A percentile compares a stretch with the other conserved stretches of the same genome.
Conservation (phyloP, 768 basidiomycete species). For the Chalciporus pseudorubinellus region DNA sequence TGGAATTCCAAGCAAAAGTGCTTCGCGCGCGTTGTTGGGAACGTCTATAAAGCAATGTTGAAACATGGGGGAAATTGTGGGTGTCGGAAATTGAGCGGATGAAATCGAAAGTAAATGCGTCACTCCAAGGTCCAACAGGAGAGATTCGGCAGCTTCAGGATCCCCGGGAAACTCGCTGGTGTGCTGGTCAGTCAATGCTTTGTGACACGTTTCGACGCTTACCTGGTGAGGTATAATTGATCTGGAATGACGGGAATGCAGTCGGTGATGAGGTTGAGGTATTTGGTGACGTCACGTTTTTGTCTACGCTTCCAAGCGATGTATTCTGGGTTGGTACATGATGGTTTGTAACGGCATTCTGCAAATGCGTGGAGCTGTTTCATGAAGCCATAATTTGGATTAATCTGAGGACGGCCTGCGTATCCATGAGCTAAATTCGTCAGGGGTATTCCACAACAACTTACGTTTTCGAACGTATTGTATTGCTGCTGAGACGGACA, state of each 20-base stretch:
- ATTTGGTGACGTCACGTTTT: conserved; percentile 50
- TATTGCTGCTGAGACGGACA: conserved; percentile 45
- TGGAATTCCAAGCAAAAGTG: conserved; percentile 45
- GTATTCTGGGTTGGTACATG: conserved; percentile 43
- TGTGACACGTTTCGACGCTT: background rate
- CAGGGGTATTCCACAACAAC: conserved; percentile 9
- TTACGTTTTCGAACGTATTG: conserved; percentile 49
- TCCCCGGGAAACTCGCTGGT: conserved; percentile 58
- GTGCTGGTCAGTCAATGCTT: background rate
- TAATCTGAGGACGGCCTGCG: conserved; percentile 38
- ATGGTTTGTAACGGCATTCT: conserved; percentile 48
- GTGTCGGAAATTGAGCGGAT: conserved; percentile 44
- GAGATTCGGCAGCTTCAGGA: conserved; percentile 44
- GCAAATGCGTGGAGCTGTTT: conserved; percentile 57
- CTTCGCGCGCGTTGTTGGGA: conserved; percentile 36
- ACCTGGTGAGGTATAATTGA: conserved; percentile 53
- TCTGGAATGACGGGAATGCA: conserved; percentile 51
- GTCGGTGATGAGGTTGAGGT: conserved; percentile 50
- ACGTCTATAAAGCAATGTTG: conserved; percentile 45
- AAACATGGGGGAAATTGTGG: conserved; percentile 30
- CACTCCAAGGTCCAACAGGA: conserved; percentile 49
- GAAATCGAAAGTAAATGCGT: conserved; percentile 56
- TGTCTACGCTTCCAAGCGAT: conserved; percentile 58
- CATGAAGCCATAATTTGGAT: conserved; percentile 50
- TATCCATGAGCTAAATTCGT: conserved; percentile 8